Conservation (phyloP, 2,329 filamentous ascomycete genomes). For the Coleophoma crateriformis region DNA sequence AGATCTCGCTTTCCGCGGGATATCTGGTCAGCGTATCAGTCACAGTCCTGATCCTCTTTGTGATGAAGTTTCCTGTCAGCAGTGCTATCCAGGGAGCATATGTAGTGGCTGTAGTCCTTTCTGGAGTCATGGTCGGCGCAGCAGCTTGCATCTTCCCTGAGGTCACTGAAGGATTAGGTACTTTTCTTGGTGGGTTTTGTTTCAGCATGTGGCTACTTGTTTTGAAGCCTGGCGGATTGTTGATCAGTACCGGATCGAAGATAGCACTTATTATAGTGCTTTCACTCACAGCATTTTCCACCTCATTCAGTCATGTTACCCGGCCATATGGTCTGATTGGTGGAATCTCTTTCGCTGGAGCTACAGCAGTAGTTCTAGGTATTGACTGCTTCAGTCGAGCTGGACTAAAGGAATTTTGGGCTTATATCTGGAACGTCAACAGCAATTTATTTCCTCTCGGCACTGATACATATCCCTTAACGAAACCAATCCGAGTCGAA, state of each 20-base stretch:
- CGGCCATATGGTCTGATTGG: slow-evolving; percentile 72
- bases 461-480: slow-evolving; percentile 76
- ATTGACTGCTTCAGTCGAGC: slow-evolving; percentile 87
- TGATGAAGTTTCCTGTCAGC: slow-evolving; percentile 74
- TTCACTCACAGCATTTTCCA: slow-evolving; percentile 59
- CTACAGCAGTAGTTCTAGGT: slow-evolving; percentile 73
- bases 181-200: slow-evolving; percentile 26
- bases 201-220: slow-evolving; percentile 70
- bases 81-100: slow-evolving; percentile 80
- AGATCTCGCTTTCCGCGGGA: slow-evolving; percentile 74
- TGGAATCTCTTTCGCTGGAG: slow-evolving; percentile 74
- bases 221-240: slow-evolving; percentile 68
- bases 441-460: slow-evolving; percentile 71
- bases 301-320: slow-evolving; percentile 75
- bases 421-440: slow-evolving; percentile 85
- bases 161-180: slow-evolving; percentile 74
- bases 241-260: slow-evolving; percentile 56
- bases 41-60: slow-evolving; percentile 79
- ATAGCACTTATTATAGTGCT: slow-evolving; percentile 73
- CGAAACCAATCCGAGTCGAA: slow-evolving; percentile 80
- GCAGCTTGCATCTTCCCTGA: slow-evolving; percentile 76
- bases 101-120: slow-evolving; percentile 69
- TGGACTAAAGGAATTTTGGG: slow-evolving; percentile 95
- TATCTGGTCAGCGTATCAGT: slow-evolving; percentile 70
- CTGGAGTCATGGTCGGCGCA: slow-evolving; percentile 69